Percentiles rank a stretch among this genome's conserved stretches.
These are phyloP conservation scores for Dryas drummondii DNA, from an alignment of 306 rosid genomes.

Conservation along the genomic window DNA sequence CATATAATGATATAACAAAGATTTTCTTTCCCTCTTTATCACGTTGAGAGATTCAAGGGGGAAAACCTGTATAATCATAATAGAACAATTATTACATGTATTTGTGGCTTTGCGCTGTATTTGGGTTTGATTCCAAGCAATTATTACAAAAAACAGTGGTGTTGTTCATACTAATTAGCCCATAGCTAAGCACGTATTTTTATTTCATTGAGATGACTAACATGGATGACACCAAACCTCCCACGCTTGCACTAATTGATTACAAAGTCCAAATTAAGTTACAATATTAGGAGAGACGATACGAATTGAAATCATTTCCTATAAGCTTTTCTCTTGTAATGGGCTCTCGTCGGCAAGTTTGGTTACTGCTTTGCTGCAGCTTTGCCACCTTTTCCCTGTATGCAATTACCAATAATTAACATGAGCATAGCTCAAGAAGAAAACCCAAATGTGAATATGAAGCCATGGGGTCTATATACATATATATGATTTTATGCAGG, in stretches of 20 bases:
- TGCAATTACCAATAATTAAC: background rate
- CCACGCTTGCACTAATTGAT: conserved; percentile 22
- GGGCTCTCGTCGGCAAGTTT: background rate
- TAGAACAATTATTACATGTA: background rate
- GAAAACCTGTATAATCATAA: background rate
- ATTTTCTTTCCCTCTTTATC: background rate
- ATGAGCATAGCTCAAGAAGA: too few species aligned
- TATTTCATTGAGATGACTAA: conserved; percentile 26
- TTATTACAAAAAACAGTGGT: too few species aligned
- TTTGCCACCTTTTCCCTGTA: conserved; percentile 71
- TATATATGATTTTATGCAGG: too few species aligned
- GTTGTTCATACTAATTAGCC: background rate
- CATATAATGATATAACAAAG: background rate
- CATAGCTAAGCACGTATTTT: conserved; percentile 1
- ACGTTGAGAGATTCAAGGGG: background rate
- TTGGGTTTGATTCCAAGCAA: too few species aligned
- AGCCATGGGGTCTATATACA: too few species aligned
- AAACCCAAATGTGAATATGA: too few species aligned
- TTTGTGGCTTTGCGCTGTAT: too few species aligned
- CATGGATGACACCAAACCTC: conserved; percentile 23
- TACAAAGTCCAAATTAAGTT: conserved; percentile 16
- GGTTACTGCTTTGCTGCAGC: conserved; percentile 50
- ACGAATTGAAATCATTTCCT: conserved; percentile 4
- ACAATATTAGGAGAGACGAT: conserved; percentile 15
- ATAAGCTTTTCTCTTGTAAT: background rate